These are phyloP conservation scores for Carex pumila DNA, from an alignment of 176 grass and related monocot genomes.

Conservation along the genomic window DNA sequence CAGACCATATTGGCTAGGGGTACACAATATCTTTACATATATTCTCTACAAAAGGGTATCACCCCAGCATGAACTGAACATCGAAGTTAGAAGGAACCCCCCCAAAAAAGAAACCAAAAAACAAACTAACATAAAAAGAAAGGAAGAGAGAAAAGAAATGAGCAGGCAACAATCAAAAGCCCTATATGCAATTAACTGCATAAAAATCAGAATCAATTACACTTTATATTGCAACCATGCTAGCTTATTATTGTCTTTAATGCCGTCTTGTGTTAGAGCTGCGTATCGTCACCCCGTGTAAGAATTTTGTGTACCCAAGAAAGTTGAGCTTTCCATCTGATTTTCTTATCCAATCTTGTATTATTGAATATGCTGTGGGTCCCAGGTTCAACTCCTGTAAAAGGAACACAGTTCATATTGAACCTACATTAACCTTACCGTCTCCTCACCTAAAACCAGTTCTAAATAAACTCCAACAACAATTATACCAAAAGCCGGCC, in stretches of 20 bases:
- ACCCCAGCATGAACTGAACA: slow-evolving; percentile 23
- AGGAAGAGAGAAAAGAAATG: slow-evolving; percentile 4
- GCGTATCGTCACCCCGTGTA: slow-evolving; percentile 90
- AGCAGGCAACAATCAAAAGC: slow-evolving; percentile 33
- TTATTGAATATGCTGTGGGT: slow-evolving; percentile 64
- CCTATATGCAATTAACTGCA: slow-evolving; percentile 35
- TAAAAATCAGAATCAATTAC: slow-evolving; percentile 62
- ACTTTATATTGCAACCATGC: slow-evolving; percentile 27
- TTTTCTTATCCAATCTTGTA: slow-evolving; percentile 97
- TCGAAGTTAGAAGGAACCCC: slow-evolving; percentile 11
- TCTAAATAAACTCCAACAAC: neutral
- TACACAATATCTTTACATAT: slow-evolving; percentile 66
- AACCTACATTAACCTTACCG: neutral
- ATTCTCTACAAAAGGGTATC: slow-evolving; percentile 69
- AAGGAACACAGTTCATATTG: neutral
- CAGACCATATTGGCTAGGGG: slow-evolving; percentile 1
- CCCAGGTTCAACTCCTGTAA: slow-evolving; percentile 79
- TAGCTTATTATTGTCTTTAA: slow-evolving; percentile 27
- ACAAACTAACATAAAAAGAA: slow-evolving; percentile 40
- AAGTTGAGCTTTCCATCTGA: slow-evolving; percentile 89
- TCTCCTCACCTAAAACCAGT: neutral
- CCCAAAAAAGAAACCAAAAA: slow-evolving; percentile 15
- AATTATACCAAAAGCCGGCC: neutral
- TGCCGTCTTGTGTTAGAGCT: slow-evolving; percentile 86
- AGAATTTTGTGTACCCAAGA: slow-evolving; percentile 98